phyloP scores from a whole-genome alignment of 1,284 basidiomycete species.

The Malassezia brasiliensis region DNA sequence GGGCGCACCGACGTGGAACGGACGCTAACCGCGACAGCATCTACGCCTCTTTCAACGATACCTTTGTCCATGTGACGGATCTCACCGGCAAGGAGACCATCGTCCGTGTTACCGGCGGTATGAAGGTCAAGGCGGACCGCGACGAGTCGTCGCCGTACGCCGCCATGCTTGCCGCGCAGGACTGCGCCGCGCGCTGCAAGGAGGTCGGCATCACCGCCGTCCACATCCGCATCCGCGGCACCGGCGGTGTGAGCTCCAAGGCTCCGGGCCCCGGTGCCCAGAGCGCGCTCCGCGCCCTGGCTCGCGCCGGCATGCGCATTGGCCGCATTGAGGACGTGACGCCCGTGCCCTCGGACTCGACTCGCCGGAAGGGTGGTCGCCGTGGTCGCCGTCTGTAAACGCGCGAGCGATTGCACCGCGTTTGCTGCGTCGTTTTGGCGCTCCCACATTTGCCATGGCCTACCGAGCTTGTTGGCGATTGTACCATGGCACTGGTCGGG shows the following conservation, averaged over 20 bases:
- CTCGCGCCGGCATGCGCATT: conserved; percentile 96
- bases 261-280: conserved; percentile 97
- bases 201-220: conserved; percentile 97
- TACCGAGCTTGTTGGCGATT: conserved; percentile 3
- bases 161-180: conserved; percentile 98
- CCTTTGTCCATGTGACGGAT: conserved; percentile 99
- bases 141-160: conserved; percentile 99
- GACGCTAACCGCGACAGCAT: conserved; percentile 23
- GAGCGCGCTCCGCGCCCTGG: conserved; percentile 92
- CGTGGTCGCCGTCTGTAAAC: conserved; percentile 87
- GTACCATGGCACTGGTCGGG: conserved; percentile 11
- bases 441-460: background rate
- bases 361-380: conserved; percentile 98
- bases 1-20: background rate
- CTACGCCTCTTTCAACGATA: conserved; percentile 76
- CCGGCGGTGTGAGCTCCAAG: conserved; percentile 96
- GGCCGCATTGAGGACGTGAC: conserved; percentile 89
- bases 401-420: background rate
- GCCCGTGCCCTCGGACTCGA: conserved; percentile 91
- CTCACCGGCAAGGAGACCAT: conserved; percentile 97
- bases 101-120: conserved; percentile 92
- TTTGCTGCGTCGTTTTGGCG: background rate
- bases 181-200: conserved; percentile 88
- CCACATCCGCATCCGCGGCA: conserved; percentile 94
- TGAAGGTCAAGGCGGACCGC: conserved; percentile 99